Evolutionary conservation across 768 basidiomycete genomes (phyloP).

Genomic region (Termitomyces sp.): DNA sequence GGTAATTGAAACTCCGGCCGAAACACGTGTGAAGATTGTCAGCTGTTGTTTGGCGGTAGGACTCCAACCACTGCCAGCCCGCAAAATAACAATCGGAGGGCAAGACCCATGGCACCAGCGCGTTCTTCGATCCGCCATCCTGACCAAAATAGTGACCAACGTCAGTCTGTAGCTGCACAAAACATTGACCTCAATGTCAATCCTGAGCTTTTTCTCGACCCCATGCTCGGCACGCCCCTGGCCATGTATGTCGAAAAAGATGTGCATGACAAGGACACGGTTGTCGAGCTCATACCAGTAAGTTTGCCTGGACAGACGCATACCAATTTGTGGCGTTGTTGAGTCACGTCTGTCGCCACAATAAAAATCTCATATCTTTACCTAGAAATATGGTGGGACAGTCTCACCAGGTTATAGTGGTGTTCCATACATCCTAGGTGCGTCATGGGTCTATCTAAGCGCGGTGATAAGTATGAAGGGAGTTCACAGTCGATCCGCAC

Average conservation of each 20-base stretch:
- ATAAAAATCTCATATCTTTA: constrained; percentile 7
- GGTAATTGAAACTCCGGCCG: constrained; percentile 20
- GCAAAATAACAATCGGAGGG: constrained; percentile 34
- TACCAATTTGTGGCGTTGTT: constrained; percentile 1
- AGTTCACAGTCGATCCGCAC: constrained; percentile 66
- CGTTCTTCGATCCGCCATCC: constrained; percentile 55
- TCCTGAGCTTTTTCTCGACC: constrained; percentile 71
- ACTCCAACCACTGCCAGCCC: constrained; percentile 47
- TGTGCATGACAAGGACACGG: constrained; percentile 62
- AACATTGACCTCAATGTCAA: constrained; percentile 36
- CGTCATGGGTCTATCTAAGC: constrained; percentile 23
- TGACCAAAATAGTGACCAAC: constrained; percentile 36
- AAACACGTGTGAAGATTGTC: constrained; percentile 24
- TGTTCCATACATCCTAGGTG: constrained; percentile 79
- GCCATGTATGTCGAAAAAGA: constrained; percentile 80
- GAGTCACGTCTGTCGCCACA: background rate
- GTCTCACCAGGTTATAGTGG: constrained; percentile 76
- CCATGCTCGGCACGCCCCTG: constrained; percentile 76
- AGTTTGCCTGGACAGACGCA: constrained; percentile 27
- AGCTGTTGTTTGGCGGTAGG: constrained; percentile 27
- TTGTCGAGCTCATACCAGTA: constrained; percentile 68
- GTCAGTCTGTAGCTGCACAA: constrained; percentile 27
- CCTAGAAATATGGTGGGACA: constrained; percentile 74
- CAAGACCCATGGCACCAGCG: constrained; percentile 83
- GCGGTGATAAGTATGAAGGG: constrained; percentile 8